Evolutionary conservation across 2,329 filamentous ascomycete species (phyloP).

Genomic region (Gnomoniopsis sp.): DNA sequence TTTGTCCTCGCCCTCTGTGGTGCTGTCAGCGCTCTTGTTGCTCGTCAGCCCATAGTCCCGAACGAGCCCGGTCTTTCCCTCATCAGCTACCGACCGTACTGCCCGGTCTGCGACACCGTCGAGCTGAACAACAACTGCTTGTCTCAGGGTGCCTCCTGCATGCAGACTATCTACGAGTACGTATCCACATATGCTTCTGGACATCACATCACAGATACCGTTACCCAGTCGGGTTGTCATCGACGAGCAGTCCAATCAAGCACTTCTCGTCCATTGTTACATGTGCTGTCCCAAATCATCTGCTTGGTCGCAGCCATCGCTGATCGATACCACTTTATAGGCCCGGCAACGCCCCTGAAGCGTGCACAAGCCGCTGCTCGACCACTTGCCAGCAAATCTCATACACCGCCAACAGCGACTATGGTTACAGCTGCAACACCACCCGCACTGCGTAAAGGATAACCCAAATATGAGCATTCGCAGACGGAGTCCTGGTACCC

Average conservation of each 20-base stretch:
- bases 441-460: background rate
- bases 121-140: slow-evolving; percentile 13
- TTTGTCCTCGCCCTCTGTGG: slow-evolving; percentile 12
- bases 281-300: background rate
- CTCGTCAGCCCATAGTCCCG: background rate
- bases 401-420: slow-evolving; percentile 11
- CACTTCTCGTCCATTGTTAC: background rate
- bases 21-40: slow-evolving; percentile 17
- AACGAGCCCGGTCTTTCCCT: background rate
- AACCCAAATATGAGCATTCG: background rate
- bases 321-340: background rate
- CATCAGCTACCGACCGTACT: slow-evolving; percentile 18
- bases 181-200: background rate
- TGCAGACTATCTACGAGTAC: background rate
- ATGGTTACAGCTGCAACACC: slow-evolving; percentile 9
- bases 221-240: background rate
- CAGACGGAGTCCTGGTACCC: background rate
- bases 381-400: slow-evolving; percentile 9
- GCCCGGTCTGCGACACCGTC: slow-evolving; percentile 17
- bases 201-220: background rate
- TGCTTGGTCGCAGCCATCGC: background rate
- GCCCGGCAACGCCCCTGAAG: background rate
- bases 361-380: background rate
- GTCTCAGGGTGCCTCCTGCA: background rate
- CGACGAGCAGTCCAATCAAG: background rate